A percentile compares a stretch with the other conserved stretches of the same genome.
Evolutionary conservation across 306 rosid genomes (phyloP).

Genomic region (Gastrolobium bilobum): DNA sequence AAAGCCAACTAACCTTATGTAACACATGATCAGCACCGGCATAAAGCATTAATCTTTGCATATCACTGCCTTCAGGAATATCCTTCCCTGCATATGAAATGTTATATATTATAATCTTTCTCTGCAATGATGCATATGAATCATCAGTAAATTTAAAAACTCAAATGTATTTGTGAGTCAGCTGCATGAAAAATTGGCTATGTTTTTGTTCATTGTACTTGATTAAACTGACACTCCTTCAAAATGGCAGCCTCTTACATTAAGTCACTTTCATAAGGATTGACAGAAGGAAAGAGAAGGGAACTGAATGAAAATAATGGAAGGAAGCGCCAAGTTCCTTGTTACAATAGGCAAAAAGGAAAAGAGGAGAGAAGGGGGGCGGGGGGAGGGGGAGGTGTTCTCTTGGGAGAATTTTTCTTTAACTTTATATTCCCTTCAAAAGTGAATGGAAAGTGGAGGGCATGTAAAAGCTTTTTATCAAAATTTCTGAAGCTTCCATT

Average conservation of each 20-base stretch:
- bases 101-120: slow-evolving; percentile 29
- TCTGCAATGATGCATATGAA: not conserved
- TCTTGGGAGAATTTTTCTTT: not conserved
- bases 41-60: slow-evolving; percentile 70
- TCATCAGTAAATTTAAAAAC: not conserved
- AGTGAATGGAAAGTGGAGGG: not conserved
- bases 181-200: not conserved
- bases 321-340: slow-evolving; percentile 13
- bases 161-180: slow-evolving; percentile 12
- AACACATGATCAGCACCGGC: slow-evolving; percentile 83
- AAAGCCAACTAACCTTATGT: slow-evolving; percentile 67
- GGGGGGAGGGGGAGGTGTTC: not conserved
- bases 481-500: slow-evolving; percentile 16
- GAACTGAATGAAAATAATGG: not conserved
- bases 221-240: not conserved
- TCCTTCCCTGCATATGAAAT: slow-evolving; percentile 70
- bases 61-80: slow-evolving; percentile 70
- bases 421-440: not conserved
- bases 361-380: not conserved
- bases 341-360: not conserved
- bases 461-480: slow-evolving; percentile 22
- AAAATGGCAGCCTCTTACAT: slow-evolving; percentile 2
- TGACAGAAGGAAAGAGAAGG: slow-evolving; percentile 21
- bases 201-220: slow-evolving; percentile 19
- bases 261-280: slow-evolving; percentile 4